Conservation (phyloP, 768 basidiomycete species). For the Mycena maculata region DNA sequence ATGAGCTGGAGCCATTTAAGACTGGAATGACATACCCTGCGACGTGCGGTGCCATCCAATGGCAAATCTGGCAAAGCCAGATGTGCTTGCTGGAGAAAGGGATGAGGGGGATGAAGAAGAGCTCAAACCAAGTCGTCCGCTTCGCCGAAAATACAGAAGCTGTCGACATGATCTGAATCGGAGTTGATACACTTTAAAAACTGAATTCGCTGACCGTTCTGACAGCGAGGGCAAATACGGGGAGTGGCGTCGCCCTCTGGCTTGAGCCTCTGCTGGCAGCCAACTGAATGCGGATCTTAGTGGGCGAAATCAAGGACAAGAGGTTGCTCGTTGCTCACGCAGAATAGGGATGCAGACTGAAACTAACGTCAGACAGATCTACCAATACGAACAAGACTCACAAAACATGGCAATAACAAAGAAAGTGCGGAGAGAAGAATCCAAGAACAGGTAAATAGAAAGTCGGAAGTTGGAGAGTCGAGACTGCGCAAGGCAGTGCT, state of each 20-base stretch:
- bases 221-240: slow-evolving; percentile 76
- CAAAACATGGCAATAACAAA: slow-evolving; percentile 39
- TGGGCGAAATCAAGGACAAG: slow-evolving; percentile 3
- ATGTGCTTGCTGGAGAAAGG: slow-evolving; percentile 71
- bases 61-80: slow-evolving; percentile 80
- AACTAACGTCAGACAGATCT: not conserved
- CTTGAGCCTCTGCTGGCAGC: slow-evolving; percentile 70
- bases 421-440: not conserved
- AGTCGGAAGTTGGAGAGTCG: no score
- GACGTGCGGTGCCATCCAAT: slow-evolving; percentile 67
- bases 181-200: not conserved
- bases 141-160: slow-evolving; percentile 73
- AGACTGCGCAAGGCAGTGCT: no score
- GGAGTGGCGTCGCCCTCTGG: slow-evolving; percentile 63
- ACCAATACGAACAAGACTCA: slow-evolving; percentile 23
- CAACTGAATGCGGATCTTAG: slow-evolving; percentile 58
- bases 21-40: slow-evolving; percentile 54
- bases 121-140: slow-evolving; percentile 77
- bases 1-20: not conserved
- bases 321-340: slow-evolving; percentile 55
- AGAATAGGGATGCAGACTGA: slow-evolving; percentile 67
- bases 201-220: slow-evolving; percentile 66
- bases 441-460: not conserved
- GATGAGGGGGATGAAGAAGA: slow-evolving; percentile 79
- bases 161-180: no score